Evolutionary conservation across 2,329 filamentous ascomycete genomes (phyloP).

Genomic region (Penicillium psychrosexuale): DNA sequence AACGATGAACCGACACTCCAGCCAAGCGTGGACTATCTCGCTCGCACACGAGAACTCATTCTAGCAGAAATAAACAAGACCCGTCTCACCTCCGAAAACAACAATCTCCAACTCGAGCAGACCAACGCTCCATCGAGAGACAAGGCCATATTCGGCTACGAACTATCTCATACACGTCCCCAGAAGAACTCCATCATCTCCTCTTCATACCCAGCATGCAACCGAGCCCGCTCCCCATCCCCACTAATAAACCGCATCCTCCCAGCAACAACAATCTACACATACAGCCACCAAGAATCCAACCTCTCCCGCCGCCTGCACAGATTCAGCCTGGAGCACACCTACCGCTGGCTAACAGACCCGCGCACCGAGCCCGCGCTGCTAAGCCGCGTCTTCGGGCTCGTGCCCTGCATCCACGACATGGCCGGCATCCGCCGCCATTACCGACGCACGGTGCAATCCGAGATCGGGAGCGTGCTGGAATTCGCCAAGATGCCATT

Average conservation of each 20-base stretch:
- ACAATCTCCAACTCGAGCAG: neutral
- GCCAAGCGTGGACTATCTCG: neutral
- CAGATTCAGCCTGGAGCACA: conserved; percentile 62
- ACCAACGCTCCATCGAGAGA: neutral
- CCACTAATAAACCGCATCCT: conserved; percentile 23
- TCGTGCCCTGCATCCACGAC: conserved; percentile 26
- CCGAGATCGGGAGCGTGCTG: conserved; percentile 20
- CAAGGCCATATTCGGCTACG: conserved; percentile 15
- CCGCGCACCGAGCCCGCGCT: conserved; percentile 14
- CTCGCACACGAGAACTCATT: conserved; percentile 14
- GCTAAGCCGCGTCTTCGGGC: conserved; percentile 25
- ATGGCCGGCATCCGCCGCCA: conserved; percentile 17
- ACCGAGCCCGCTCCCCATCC: conserved; percentile 15
- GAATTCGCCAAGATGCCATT: conserved; percentile 23
- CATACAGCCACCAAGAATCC: conserved; percentile 64
- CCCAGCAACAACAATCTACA: conserved; percentile 34
- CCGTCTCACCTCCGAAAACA: neutral
- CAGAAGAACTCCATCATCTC: neutral
- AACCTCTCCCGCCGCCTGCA: conserved; percentile 72
- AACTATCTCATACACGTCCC: conserved; percentile 1
- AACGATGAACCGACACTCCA: neutral
- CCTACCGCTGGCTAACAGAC: conserved; percentile 54
- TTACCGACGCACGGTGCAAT: conserved; percentile 15
- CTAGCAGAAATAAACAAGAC: conserved; percentile 17
- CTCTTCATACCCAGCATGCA: neutral